Percentiles rank a stretch among this genome's conserved stretches.
Conservation (phyloP, 306 rosid species). For the Inga leiocalycina region DNA sequence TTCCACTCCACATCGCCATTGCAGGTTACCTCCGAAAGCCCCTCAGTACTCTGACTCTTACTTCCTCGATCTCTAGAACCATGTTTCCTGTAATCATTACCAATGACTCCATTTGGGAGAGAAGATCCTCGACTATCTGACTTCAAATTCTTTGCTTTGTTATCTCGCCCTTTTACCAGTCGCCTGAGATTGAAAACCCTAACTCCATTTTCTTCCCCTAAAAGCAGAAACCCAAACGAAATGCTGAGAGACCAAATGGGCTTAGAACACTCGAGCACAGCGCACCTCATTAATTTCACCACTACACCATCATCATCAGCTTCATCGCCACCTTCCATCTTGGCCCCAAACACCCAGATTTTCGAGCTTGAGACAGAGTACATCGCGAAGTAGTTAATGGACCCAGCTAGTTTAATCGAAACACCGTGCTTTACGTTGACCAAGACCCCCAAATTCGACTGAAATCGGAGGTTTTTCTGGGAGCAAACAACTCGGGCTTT, state of each 20-base stretch:
- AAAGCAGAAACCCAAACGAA: conserved; percentile 63
- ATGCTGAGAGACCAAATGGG: conserved; percentile 69
- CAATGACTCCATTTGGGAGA: conserved; percentile 52
- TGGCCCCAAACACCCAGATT: conserved; percentile 69
- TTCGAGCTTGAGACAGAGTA: conserved; percentile 55
- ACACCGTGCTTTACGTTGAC: conserved; percentile 65
- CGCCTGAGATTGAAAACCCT: conserved; percentile 59
- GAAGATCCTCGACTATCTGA: conserved; percentile 32
- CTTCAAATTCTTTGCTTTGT: conserved; percentile 33
- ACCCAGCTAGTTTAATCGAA: conserved; percentile 63
- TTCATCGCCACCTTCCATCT: conserved; percentile 37
- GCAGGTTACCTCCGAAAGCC: conserved; percentile 42
- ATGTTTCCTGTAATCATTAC: conserved; percentile 23
- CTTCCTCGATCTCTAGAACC: conserved; percentile 40
- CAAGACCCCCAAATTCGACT: conserved; percentile 57
- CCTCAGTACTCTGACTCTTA: conserved; percentile 34
- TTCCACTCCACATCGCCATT: conserved; percentile 56
- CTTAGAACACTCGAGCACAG: conserved; percentile 65
- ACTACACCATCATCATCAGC: conserved; percentile 37
- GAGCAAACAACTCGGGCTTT: conserved; percentile 54
- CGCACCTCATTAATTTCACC: conserved; percentile 80
- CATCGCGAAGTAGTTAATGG: conserved; percentile 75
- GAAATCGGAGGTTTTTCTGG: conserved; percentile 53
- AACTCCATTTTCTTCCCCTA: conserved; percentile 67
- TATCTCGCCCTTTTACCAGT: conserved; percentile 44